Percentiles rank a stretch among this genome's conserved stretches.
Evolutionary conservation across 352 stramenopile genomes (phyloP).

Genomic region (Phytophthora tentaculata): DNA sequence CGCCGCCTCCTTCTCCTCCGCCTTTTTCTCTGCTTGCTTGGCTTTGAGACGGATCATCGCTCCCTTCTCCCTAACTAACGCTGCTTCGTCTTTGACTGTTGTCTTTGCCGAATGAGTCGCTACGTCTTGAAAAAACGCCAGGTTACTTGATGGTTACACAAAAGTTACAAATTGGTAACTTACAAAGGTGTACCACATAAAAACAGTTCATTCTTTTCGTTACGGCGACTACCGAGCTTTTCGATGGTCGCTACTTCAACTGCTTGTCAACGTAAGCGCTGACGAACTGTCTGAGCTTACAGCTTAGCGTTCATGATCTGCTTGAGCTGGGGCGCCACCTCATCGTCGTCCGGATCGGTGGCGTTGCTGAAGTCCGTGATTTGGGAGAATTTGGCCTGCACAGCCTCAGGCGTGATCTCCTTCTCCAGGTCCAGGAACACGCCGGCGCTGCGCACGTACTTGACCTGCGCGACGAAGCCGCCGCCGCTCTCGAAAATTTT

Average conservation of each 20-base stretch:
- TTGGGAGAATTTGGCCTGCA: slow-evolving; percentile 75
- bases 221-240: slow-evolving; percentile 18
- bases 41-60: slow-evolving; percentile 84
- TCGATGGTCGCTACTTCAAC: slow-evolving; percentile 12
- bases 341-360: slow-evolving; percentile 79
- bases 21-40: slow-evolving; percentile 88
- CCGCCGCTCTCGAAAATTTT: slow-evolving; percentile 88
- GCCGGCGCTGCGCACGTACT: slow-evolving; percentile 76
- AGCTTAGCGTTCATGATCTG: slow-evolving; percentile 80
- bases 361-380: slow-evolving; percentile 82
- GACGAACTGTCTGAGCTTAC: no score
- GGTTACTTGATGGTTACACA: slow-evolving; percentile 10
- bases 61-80: background rate
- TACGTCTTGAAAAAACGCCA: slow-evolving; percentile 10
- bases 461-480: slow-evolving; percentile 84
- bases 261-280: no score
- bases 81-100: slow-evolving; percentile 12
- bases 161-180: slow-evolving; percentile 7
- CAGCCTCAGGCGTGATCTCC: slow-evolving; percentile 77
- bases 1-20: slow-evolving; percentile 64
- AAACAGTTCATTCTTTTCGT: slow-evolving; percentile 32
- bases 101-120: slow-evolving; percentile 26
- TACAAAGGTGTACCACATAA: slow-evolving; percentile 17
- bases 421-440: slow-evolving; percentile 76
- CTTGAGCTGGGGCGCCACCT: slow-evolving; percentile 81